Base-by-base conservation (phyloP, 805 yeast species). In the Brettanomyces bruxellensis region DNA sequence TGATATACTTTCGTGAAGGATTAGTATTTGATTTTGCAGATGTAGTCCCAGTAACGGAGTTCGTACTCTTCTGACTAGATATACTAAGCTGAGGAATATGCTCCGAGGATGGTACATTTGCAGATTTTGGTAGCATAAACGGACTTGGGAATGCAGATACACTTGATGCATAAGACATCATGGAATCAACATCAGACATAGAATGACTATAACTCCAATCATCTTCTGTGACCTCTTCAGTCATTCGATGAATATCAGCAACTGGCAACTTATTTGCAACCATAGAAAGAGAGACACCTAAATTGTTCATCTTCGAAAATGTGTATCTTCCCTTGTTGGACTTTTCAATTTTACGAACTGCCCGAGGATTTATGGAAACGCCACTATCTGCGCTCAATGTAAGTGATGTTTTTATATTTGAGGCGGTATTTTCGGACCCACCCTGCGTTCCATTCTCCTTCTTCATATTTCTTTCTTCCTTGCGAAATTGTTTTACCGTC, bases 241-340 rank as follows among this genome's bases (percentile, higher is more conserved):
- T 40, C 18, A 61, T 54, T 30, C 56, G 49, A 14, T 48, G 51
- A 38, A 60, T 52, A 41, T 62, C 71, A 32, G 64, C 51, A 18
- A 64, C 66, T 7, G 64, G 62, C 3, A 80, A 65, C 53, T 68
- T 70, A 47, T 72, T 78, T 1, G 91, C 77, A 48, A 81, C 81
- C 82, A 90, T 85, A 44, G 83, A 81, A 49, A 86, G 74, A 1
- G 93, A 80, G 4, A 89, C 76, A 0, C 96, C 96, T 53, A 83
- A 68, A 49, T 78, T 79, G 57, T 86, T 93, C 44, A 88, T 62
- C 44, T 81, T 78, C 8, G 91, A 78, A 22, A 86, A 61, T 0
- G 80, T 73, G 46, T 68, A 72, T 40, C 78, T 60, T 25, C n/a
- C 34, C 47, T 77, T 58, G 44, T 68, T 70, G 36, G 61, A 47